A percentile compares a stretch with the other conserved stretches of the same genome.
Evolutionary conservation across 75 land plant species (phyloP).

Genomic region (Sequoiadendron giganteum): DNA sequence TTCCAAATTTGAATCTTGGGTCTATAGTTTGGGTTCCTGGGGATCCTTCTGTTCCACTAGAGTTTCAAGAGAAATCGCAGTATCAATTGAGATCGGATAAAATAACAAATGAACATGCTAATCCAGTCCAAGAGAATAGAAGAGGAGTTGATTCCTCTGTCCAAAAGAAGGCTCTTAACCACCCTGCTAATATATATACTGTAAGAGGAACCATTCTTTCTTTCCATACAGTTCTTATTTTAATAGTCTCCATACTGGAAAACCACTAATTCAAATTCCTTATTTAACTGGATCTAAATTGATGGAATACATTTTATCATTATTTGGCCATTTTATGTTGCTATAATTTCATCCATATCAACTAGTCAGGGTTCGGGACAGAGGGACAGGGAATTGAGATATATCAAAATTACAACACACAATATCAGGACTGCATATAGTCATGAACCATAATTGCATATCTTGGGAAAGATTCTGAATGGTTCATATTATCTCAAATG

Average conservation of each 20-base stretch:
- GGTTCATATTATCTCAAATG: neutral
- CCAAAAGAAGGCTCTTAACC: constrained; percentile 62
- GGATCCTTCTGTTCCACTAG: constrained; percentile 36
- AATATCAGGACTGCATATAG: neutral
- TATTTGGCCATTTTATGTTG: neutral
- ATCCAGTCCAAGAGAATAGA: neutral
- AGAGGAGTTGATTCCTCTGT: constrained; percentile 9
- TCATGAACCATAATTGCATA: neutral
- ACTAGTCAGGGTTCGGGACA: neutral
- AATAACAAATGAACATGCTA: neutral
- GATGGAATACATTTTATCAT: neutral
- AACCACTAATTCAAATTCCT: neutral
- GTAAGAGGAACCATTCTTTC: constrained; percentile 29
- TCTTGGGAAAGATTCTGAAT: neutral
- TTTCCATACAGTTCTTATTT: neutral
- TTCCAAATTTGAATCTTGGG: constrained; percentile 36
- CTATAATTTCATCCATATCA: neutral
- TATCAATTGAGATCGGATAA: neutral
- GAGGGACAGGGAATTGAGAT: neutral
- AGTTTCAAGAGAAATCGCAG: constrained; percentile 9
- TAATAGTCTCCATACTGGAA: neutral
- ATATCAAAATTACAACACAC: neutral
- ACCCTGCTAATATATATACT: constrained; percentile 85
- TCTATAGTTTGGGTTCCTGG: constrained; percentile 54
- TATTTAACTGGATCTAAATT: neutral